A percentile compares a stretch with the other conserved stretches of the same genome.
phyloP scores from a whole-genome alignment of 805 yeast genomes.

The Sugiyamaella qingdaonensis region DNA sequence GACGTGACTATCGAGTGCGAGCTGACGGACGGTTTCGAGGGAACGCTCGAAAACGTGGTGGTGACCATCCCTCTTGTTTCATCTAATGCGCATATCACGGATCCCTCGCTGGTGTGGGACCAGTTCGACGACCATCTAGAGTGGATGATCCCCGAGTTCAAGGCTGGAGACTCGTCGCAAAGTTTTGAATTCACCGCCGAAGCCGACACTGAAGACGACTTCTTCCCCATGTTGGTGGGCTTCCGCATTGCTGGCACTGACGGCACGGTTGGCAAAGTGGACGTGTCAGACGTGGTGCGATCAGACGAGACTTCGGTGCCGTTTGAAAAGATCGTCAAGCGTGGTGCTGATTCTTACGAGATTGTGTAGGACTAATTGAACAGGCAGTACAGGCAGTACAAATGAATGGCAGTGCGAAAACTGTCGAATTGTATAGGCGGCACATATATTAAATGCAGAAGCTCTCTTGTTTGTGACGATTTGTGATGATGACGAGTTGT shows the following conservation, averaged over 20 bases:
- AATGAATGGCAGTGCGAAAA: neutral
- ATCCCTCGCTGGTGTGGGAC: constrained; percentile 39
- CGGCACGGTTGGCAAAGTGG: constrained; percentile 61
- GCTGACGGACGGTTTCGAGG: constrained; percentile 46
- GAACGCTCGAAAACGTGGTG: constrained; percentile 48
- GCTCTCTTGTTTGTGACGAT: neutral
- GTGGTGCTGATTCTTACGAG: constrained; percentile 36
- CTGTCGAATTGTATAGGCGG: neutral
- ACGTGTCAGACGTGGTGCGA: constrained; percentile 54
- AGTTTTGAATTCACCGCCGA: constrained; percentile 76
- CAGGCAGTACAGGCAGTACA: too few relatives aligned
- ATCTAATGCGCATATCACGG: constrained; percentile 46
- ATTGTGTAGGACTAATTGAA: constrained; percentile 14
- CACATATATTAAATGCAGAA: neutral
- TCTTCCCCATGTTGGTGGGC: constrained; percentile 81
- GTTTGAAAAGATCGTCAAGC: constrained; percentile 51
- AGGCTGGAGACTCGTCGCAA: constrained; percentile 52
- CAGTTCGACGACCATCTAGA: constrained; percentile 66
- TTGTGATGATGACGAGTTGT: too few relatives aligned
- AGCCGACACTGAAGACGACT: constrained; percentile 70
- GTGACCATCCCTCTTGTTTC: constrained; percentile 66
- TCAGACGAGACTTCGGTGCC: constrained; percentile 56
- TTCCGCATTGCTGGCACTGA: constrained; percentile 44
- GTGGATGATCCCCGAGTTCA: constrained; percentile 56
- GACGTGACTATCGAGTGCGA: constrained; percentile 90